Conservation (phyloP, 306 rosid genomes). For the Mimosa pudica region DNA sequence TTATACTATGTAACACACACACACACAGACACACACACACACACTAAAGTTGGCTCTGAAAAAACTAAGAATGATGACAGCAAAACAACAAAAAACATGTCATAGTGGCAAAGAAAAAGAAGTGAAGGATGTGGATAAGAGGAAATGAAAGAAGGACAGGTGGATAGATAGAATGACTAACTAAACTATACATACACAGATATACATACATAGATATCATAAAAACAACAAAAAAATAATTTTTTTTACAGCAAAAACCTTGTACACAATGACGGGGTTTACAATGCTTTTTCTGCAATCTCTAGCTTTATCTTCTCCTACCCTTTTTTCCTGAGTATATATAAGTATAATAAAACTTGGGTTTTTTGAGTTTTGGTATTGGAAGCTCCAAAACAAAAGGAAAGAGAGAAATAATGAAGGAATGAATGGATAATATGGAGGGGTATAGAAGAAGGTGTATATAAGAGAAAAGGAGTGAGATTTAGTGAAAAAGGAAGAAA, state of each 20-base stretch:
- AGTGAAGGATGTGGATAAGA: slow-evolving; percentile 23
- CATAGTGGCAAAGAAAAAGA: slow-evolving; percentile 5
- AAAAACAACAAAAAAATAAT: neutral
- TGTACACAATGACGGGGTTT: slow-evolving; percentile 75
- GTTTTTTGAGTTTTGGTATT: slow-evolving; percentile 18
- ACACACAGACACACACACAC: slow-evolving; percentile 8
- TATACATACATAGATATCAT: slow-evolving; percentile 26
- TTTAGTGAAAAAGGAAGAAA: slow-evolving; percentile 26
- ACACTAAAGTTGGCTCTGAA: slow-evolving; percentile 48
- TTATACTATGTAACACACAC: slow-evolving; percentile 32
- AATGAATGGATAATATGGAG: slow-evolving; percentile 32
- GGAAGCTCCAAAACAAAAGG: slow-evolving; percentile 28
- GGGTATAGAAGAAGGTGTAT: neutral
- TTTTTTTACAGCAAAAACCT: slow-evolving; percentile 45
- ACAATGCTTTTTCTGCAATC: slow-evolving; percentile 45
- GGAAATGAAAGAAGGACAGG: neutral
- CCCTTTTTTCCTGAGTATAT: neutral
- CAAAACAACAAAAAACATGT: slow-evolving; percentile 18
- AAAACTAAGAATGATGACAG: slow-evolving; percentile 37
- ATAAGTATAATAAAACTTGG: neutral
- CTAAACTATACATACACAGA: slow-evolving; percentile 17
- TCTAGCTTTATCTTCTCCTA: slow-evolving; percentile 8
- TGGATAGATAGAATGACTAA: neutral
- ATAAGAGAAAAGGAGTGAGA: slow-evolving; percentile 15
- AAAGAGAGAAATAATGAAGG: slow-evolving; percentile 16